Base-by-base conservation (phyloP, 805 yeast genomes). In the Saturnispora diversa region DNA sequence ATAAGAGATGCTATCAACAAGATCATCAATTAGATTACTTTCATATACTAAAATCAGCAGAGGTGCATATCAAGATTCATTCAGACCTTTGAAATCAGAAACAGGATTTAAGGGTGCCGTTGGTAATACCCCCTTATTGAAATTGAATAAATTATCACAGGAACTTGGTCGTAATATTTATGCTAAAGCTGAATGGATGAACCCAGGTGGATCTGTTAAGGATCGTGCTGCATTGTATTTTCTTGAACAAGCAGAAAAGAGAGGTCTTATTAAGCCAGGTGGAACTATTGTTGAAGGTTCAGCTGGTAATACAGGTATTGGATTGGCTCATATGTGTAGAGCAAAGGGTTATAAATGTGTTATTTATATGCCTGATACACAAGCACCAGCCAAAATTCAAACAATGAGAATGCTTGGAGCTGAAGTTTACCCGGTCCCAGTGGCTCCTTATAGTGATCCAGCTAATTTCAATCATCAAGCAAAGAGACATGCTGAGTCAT, bases 241-340 rank as follows among this genome's bases (percentile, higher is more conserved):
- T 45, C 66, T 86, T 41, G 70, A 80, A 52, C 86, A 82, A 49
- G 95, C 95, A 22, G 95, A 87, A 57, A 56, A 60, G 29, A 69
- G 68, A 47, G 87, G 87, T 4, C 62, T 71, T 37, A 66, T 86
- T 40, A 59, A 65, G 46, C 74, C 86, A 4, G 94, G 94, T 15
- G 95, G 94, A 25, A 86, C 95, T 1, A 75, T 86, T 23, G 87
- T 86, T 20, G 96, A 86, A 61, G 95, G 95, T 11, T 85, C 95
- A n/a, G 96, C 96, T 3, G 96, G 96, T 32, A 86, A 86, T 63
- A 86, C 96, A 13, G 96, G 95, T 23, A 87, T 86, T 51, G 95
- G 95, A 1, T 66, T 86, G 41, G 96, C 95, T 5, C 79, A 73
- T 53, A 77, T 80, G 36, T 84, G 94, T 58, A 69, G 94, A 28